Evolutionary conservation across 139 green algal species (phyloP).

Genomic region (Dunaliella primolecta): DNA sequence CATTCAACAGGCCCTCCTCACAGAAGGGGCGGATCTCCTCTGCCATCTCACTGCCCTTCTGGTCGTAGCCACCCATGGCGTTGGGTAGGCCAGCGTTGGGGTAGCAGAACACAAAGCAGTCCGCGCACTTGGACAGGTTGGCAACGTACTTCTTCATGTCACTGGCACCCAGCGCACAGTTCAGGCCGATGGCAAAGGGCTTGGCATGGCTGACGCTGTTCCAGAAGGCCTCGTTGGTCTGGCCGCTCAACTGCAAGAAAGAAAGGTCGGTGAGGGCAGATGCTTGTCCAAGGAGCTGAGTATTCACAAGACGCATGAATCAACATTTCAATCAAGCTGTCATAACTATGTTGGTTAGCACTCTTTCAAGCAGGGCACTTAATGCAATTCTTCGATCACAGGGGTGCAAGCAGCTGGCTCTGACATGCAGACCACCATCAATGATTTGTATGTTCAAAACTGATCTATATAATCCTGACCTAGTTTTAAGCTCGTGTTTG

Average conservation of each 20-base stretch:
- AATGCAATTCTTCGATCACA: too few species aligned
- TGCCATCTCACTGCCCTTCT: constrained; percentile 91
- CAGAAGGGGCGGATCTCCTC: constrained; percentile 93
- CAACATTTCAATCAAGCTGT: background rate
- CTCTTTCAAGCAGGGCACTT: background rate
- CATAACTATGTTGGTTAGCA: background rate
- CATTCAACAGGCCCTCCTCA: constrained; percentile 86
- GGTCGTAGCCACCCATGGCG: constrained; percentile 97
- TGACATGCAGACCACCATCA: background rate
- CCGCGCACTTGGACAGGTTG: constrained; percentile 81
- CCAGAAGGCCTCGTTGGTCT: constrained; percentile 99
- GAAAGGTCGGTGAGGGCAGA: background rate
- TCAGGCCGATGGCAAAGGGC: constrained; percentile 92
- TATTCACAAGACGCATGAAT: background rate
- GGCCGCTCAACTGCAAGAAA: constrained; percentile 70
- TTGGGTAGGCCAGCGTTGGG: constrained; percentile 97
- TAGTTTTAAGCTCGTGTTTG: too few species aligned
- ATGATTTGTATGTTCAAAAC: too few species aligned
- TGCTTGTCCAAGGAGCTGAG: background rate
- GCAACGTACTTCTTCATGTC: constrained; percentile 96
- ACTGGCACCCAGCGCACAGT: constrained; percentile 92
- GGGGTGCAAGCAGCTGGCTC: too few species aligned
- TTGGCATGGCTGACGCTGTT: constrained; percentile 88
- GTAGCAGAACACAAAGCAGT: constrained; percentile 97
- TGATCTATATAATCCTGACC: too few species aligned